Evolutionary conservation across 2,329 filamentous ascomycete species (phyloP).

Genomic region (Ophioceras dolichostomum): DNA sequence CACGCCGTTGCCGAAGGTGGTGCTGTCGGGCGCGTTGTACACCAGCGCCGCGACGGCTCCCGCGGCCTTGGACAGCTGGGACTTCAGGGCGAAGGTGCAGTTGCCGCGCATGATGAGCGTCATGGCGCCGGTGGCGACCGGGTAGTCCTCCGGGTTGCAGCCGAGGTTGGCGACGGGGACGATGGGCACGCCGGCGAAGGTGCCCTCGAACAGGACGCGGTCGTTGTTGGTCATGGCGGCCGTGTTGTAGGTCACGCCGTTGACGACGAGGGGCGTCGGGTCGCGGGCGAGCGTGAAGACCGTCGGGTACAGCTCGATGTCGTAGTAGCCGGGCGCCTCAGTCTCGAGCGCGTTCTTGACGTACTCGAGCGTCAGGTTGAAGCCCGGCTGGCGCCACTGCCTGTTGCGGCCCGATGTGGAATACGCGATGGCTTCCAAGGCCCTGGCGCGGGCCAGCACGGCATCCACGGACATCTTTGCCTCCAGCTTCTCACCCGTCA

Average conservation of each 20-base stretch:
- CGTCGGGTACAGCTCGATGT: constrained; percentile 2
- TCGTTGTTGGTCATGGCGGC: constrained; percentile 36
- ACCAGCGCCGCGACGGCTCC: constrained; percentile 45
- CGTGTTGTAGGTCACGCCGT: constrained; percentile 14
- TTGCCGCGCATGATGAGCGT: constrained; percentile 47
- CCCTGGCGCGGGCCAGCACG: not conserved
- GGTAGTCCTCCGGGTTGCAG: constrained; percentile 40
- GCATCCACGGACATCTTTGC: not conserved
- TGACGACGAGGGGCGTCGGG: constrained; percentile 13
- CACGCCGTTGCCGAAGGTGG: constrained; percentile 31
- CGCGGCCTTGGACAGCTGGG: constrained; percentile 38
- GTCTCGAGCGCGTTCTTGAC: constrained; percentile 2
- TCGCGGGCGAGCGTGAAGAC: not conserved
- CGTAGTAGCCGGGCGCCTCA: constrained; percentile 1
- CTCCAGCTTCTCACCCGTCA: constrained; percentile 2
- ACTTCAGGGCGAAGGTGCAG: constrained; percentile 48
- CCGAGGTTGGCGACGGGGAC: constrained; percentile 38
- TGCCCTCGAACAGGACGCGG: constrained; percentile 21
- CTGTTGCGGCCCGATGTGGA: constrained; percentile 2
- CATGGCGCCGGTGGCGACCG: constrained; percentile 39
- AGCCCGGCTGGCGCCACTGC: constrained; percentile 1
- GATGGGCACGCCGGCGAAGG: constrained; percentile 16
- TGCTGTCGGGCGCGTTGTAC: constrained; percentile 48
- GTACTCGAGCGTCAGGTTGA: constrained; percentile 2
- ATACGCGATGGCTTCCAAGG: constrained; percentile 2